Evolutionary conservation across 78 protist genomes (phyloP), one percentile per base, ranked within the genome.

Genomic region (Corallochytrium limacisporum): DNA sequence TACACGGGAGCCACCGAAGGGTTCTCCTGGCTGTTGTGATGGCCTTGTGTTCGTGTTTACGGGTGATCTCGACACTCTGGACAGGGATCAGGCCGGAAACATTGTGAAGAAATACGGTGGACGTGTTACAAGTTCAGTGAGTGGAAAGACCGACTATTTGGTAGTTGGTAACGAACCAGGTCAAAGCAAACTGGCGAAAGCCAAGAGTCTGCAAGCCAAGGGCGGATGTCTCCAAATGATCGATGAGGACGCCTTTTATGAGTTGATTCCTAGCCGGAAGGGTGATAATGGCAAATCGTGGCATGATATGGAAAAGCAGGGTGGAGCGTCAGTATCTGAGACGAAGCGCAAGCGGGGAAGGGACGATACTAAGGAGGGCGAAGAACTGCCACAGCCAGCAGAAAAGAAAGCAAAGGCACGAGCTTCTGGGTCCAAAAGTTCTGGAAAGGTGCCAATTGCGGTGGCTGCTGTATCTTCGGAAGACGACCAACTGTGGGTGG

Each of bases 201-300:
- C 81, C 20, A 5, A 12, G n/a, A 18, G 22, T 37, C 46, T 40
- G 12, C 47, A 40, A 15, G 7, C 33, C 20, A 75, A 42, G 37
- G 49, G 16, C 18, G 18, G 31, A 20, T 16, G 18, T 18, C 59
- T 53, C 15, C 0, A 53, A 24, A 16, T 38, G 31, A 26, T 79
- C 43, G 56, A 49, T 22, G 92, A 86, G 31, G 91, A 78, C 39
- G 86, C n/a, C 26, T 55, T 82, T 13, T 59, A 78, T 32, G 76
- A 26, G 1, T 56, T 78, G 16, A 33, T 82, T n/a, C n/a, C n/a
- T n/a, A n/a, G n/a, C n/a, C n/a, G n/a, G n/a, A n/a, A n/a, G n/a
- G n/a, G n/a, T n/a, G n/a, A n/a, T n/a, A n/a, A n/a, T n/a, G n/a
- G n/a, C n/a, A n/a, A n/a, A n/a, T n/a, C n/a, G n/a, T n/a, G n/a